phyloP scores from a whole-genome alignment of 2,329 filamentous ascomycete species.

The Aspergillus flavus region DNA sequence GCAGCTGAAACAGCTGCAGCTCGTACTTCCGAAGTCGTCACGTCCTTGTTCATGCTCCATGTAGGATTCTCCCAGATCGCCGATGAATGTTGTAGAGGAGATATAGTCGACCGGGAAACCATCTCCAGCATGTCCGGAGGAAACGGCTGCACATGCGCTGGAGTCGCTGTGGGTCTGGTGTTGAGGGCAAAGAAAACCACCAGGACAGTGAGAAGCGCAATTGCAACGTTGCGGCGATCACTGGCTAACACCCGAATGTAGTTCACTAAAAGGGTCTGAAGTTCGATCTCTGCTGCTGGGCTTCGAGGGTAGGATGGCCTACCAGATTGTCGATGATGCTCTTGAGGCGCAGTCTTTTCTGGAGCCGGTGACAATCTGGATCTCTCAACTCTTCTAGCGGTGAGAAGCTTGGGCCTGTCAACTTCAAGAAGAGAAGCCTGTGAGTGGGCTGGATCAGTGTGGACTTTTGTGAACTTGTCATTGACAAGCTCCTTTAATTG shows the following conservation, averaged over 20 bases:
- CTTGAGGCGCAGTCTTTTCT: constrained; percentile 6
- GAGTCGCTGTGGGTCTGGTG: constrained; percentile 4
- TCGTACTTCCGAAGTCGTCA: background rate
- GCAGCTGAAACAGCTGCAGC: background rate
- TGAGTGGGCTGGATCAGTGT: background rate
- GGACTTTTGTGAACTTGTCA: constrained; percentile 16
- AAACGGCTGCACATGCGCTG: constrained; percentile 19
- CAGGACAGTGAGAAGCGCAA: constrained; percentile 49
- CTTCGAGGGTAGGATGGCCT: constrained; percentile 7
- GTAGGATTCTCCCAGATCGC: constrained; percentile 1
- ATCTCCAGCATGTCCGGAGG: constrained; percentile 17
- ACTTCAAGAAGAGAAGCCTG: constrained; percentile 3
- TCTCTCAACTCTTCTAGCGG: background rate
- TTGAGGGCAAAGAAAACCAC: constrained; percentile 45
- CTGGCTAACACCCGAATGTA: constrained; percentile 55
- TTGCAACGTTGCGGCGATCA: constrained; percentile 57
- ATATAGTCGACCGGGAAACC: constrained; percentile 2
- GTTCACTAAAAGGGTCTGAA: constrained; percentile 55
- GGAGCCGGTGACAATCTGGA: constrained; percentile 3
- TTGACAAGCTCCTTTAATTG: constrained; percentile 19
- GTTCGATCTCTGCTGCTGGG: constrained; percentile 48
- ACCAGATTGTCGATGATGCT: constrained; percentile 6
- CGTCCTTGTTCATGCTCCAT: background rate
- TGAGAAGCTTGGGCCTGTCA: constrained; percentile 3
- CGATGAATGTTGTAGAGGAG: constrained; percentile 9